A percentile compares a stretch with the other conserved stretches of the same genome.
phyloP scores from a whole-genome alignment of 441 rosid species.

The Heliophila coronopifolia region DNA sequence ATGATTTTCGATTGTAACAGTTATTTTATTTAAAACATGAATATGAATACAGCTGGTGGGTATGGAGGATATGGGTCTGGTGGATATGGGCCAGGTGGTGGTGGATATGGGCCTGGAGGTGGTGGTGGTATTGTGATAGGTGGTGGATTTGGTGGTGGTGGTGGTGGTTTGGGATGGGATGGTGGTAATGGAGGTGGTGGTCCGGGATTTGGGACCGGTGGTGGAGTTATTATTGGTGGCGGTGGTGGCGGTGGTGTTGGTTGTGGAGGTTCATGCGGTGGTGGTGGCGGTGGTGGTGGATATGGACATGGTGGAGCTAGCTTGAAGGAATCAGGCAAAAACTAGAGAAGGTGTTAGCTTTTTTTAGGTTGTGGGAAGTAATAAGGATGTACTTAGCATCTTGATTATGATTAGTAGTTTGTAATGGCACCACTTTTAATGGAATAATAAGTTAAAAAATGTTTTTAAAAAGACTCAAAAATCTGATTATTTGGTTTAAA shows the following conservation, averaged over 20 bases:
- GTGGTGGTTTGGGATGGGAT: conserved; percentile 25
- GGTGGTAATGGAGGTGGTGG: conserved; percentile 25
- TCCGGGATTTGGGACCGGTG: conserved; percentile 23
- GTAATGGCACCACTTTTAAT: conserved; percentile 18
- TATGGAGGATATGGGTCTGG: too few species aligned
- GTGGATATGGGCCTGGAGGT: conserved; percentile 30
- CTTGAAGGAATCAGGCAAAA: conserved; percentile 22
- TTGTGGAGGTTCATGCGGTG: conserved; percentile 25
- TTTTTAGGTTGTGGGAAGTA: conserved; percentile 5
- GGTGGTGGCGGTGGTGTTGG: conserved; percentile 20
- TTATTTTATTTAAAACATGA: too few species aligned
- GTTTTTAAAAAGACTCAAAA: too few species aligned
- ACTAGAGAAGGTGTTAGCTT: conserved; percentile 13
- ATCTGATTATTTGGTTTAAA: too few species aligned
- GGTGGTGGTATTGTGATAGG: conserved; percentile 24
- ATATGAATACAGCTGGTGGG: too few species aligned
- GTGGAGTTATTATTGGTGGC: conserved; percentile 28
- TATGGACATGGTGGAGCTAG: conserved; percentile 22
- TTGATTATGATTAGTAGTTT: conserved; percentile 22
- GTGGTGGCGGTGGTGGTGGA: conserved; percentile 18
- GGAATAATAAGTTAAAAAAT: too few species aligned
- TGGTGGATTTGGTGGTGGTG: conserved; percentile 27
- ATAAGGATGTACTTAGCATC: conserved; percentile 32
- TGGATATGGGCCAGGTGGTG: conserved; percentile 21
- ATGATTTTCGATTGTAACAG: too few species aligned